Base-by-base conservation (phyloP, 1,284 basidiomycete genomes). In the Cutaneotrichosporon cutaneum region DNA sequence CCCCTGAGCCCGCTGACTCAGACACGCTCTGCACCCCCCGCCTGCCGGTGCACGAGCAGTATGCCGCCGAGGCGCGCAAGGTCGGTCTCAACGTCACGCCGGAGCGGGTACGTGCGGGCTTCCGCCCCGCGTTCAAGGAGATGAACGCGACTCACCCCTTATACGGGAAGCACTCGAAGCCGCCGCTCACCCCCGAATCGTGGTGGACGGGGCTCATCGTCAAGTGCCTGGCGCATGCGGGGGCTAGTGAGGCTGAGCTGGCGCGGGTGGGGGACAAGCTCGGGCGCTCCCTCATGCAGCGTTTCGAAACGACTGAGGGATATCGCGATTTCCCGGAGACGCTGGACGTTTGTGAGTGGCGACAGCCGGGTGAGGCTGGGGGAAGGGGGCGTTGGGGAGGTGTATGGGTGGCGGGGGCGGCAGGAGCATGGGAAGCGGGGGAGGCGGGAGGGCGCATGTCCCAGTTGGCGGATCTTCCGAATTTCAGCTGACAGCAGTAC, bases 1-100 rank as follows among this genome's bases (percentile, higher is more conserved):
- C n/a, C 24, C 24, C 14, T 13, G 48, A 14, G 8, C 16, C 9
- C 11, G 8, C 48, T 51, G 27, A 51, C 18, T 1, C 54, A 80
- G 79, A 80, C 60, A 80, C 78, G 4, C 70, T 80, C 18, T 75
- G 76, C 62, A 81, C 79, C 0, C 79, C 79, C 2, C 68, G 75
- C 1, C 44, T 74, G 18, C 76, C 78, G 0, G 72, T 81, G 4
- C 76, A 79, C 54, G 69, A 74, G 26, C 79, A 81, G 76, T 77
- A 81, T 51, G 71, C 78, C 24, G 70, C 73, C 36, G 79, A 80
- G 71, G 79, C 76, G 8, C 62, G 72, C 21, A 60, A 58, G 51
- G 72, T 72, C 11, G 77, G 76, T 5, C 61, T 80, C n/a, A 51
- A 42, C 13, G 71, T 81, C 48, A 67, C 70, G 0, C 70, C 76